Percentiles rank a stretch among this genome's conserved stretches.
Conservation (phyloP, 129 eudicot species). For the Ambrosia artemisiifolia region DNA sequence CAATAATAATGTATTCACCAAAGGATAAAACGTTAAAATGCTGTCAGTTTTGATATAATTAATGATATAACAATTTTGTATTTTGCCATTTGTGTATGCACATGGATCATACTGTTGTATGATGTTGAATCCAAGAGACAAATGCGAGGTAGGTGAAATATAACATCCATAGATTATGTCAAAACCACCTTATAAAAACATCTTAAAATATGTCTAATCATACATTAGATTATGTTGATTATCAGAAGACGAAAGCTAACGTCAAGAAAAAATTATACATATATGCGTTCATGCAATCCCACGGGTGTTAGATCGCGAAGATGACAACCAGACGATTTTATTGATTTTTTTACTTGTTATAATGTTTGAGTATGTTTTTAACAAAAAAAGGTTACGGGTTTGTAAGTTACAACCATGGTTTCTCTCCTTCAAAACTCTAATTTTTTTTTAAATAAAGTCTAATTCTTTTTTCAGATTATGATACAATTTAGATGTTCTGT, state of each 20-base stretch:
- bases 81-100: constrained; percentile 15
- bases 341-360: too few species aligned
- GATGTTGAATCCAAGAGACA: constrained; percentile 19
- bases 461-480: too few species aligned
- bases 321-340: background rate
- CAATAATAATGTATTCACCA: constrained; percentile 9
- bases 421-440: too few species aligned
- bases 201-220: background rate
- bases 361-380: too few species aligned
- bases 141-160: constrained; percentile 22
- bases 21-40: background rate
- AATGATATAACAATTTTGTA: constrained; percentile 5
- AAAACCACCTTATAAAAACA: background rate
- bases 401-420: too few species aligned
- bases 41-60: background rate
- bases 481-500: too few species aligned
- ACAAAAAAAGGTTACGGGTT: too few species aligned
- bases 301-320: background rate
- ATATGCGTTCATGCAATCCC: constrained; percentile 20
- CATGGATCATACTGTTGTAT: constrained; percentile 14
- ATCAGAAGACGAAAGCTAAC: constrained; percentile 18
- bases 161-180: background rate
- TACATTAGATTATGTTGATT: background rate
- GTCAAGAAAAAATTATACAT: constrained; percentile 10
- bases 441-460: too few species aligned